Base-by-base conservation (phyloP, 139 green algal genomes). In the Closterium sp. region DNA sequence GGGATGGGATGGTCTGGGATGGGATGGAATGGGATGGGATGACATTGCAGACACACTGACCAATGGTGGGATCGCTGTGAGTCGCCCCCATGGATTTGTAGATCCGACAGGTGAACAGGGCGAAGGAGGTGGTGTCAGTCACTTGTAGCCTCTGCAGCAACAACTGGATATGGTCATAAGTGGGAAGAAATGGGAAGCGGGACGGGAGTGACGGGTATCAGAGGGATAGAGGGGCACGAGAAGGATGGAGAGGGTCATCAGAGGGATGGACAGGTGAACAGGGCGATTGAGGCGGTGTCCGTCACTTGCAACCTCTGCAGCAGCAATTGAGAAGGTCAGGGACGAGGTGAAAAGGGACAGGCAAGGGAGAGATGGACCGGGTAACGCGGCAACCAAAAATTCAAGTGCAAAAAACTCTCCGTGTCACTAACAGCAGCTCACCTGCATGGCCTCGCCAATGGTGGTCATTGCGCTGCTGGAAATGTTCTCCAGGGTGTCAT, bases 121-220 rank as follows among this genome's bases (percentile, higher is more conserved):
- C 88, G 34, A 90, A 90, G 87, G 34, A 29, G 4, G 34, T 34
- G n/a, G 34, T 90, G 24, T 90, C 62, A 24, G 62, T 90, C 9
- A 90, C 11, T 13, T 90, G 50, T 13, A 90, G 87, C n/a, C 62
- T 90, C 13, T 45, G 34, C 62, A 90, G 34, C 24, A 90, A 11
- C 87, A 84, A 5, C 87, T 90, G 87, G 10, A 90, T 84, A 90
- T 28, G 34, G n/a, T n/a, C n/a, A n/a, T n/a, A n/a, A n/a, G n/a
- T n/a, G n/a, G n/a, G n/a, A n/a, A n/a, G n/a, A n/a, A n/a, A n/a
- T n/a, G n/a, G n/a, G n/a, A n/a, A n/a, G n/a, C n/a, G n/a, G n/a
- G n/a, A n/a, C n/a, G n/a, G n/a, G n/a, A n/a, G n/a, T n/a, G n/a
- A n/a, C n/a, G n/a, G n/a, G n/a, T n/a, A n/a, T n/a, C n/a, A n/a